These are phyloP conservation scores for Xenosphaeropsis pyriputrescens DNA, from an alignment of 2,329 filamentous ascomycete species.

Conservation along the genomic window DNA sequence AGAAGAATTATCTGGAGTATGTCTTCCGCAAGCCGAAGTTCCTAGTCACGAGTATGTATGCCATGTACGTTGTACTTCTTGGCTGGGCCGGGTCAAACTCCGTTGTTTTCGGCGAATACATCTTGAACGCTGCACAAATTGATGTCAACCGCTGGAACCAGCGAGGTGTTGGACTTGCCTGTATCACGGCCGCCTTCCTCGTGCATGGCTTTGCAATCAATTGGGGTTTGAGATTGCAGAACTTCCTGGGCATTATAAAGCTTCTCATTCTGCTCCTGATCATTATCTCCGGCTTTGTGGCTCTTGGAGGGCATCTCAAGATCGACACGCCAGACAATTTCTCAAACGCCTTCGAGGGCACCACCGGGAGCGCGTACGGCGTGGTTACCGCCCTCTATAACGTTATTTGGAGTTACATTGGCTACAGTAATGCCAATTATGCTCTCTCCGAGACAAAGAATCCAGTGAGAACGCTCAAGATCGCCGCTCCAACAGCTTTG, in stretches of 20 bases:
- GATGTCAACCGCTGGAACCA: constrained; percentile 54
- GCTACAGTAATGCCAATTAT: constrained; percentile 56
- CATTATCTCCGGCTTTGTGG: constrained; percentile 44
- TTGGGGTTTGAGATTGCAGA: constrained; percentile 54
- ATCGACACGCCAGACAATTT: constrained; percentile 50
- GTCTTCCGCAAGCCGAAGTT: constrained; percentile 46
- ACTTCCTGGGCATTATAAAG: constrained; percentile 50
- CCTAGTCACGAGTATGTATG: constrained; percentile 44
- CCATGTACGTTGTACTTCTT: constrained; percentile 45
- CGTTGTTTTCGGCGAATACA: constrained; percentile 57
- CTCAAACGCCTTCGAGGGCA: constrained; percentile 46
- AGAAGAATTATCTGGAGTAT: constrained; percentile 54
- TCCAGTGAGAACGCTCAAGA: constrained; percentile 44
- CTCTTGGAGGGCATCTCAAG: constrained; percentile 44
- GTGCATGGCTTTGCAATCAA: constrained; percentile 49
- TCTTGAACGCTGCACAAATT: constrained; percentile 47
- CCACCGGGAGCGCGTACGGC: constrained; percentile 49
- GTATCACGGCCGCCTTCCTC: constrained; percentile 48
- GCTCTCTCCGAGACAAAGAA: constrained; percentile 50
- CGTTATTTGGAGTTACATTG: constrained; percentile 56
- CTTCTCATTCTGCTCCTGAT: constrained; percentile 51
- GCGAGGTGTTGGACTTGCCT: constrained; percentile 49
- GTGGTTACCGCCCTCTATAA: constrained; percentile 59
- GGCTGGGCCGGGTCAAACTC: constrained; percentile 54
- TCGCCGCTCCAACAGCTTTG: constrained; percentile 32